Evolutionary conservation across 805 yeast genomes (phyloP), one percentile per base, ranked within the genome.

Genomic region (Yamadazyma takamatsuzukensis): DNA sequence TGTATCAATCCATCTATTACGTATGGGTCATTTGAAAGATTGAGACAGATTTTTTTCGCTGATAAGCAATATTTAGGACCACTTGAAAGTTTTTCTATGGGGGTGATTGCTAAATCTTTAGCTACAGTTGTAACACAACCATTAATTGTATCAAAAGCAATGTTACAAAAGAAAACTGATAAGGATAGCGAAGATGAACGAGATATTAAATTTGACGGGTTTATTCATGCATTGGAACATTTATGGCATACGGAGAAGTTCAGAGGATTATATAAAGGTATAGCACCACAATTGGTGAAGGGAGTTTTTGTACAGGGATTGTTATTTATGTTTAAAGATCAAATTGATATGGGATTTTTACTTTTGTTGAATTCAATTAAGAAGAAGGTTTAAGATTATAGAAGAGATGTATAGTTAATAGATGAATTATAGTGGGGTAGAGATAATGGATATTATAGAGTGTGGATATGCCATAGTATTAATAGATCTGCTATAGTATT

Each of bases 1-100:
- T 85, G 90, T 13, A 64, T 81, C 30, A 86, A 86, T 59, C 95
- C 95, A 3, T 79, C 93, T 24, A 86, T 86, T 51, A 86, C 95
- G 2, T 86, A 85, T 51, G 90, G 94, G 6, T 69, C 87, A 3
- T 82, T 75, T 54, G 88, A 83, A 53, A 71, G 85, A 44, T 66
- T 85, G 44, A 78, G 74, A 51, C 65, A 64, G 27, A 45, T 74
- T 3, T 49, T 82, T 25, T 76, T 59, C 58, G 60, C 61, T 27
- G 43, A 48, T 39, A 59, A 61, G 47, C 51, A 58, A 39, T 61
- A 57, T 39, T 65, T 84, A 41, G 64, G 72, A 6, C 82, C 88
- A 2, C 59, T 67, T 30, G 80, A 84, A 57, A 76, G 79, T 51
- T 86, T 82, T 55, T 39, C 76, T 21, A 59, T 84, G 11, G 95